These are phyloP conservation scores for Coemansia sp. DNA, from an alignment of 192 early-diverging fungal genomes.

Conservation along the genomic window DNA sequence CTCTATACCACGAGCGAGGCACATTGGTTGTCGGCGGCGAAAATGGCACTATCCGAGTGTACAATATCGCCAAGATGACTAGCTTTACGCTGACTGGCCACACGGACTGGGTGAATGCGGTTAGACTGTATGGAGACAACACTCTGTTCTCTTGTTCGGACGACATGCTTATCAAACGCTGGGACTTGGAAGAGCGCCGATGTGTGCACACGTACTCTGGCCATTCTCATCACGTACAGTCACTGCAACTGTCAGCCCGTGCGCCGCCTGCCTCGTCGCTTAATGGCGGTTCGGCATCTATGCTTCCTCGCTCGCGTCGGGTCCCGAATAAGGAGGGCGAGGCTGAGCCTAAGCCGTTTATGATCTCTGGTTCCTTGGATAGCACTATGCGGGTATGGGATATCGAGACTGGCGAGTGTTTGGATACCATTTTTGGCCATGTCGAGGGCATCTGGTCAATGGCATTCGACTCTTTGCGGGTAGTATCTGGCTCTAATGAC, in stretches of 20 bases:
- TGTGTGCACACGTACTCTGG: constrained; percentile 73
- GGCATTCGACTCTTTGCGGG: constrained; percentile 77
- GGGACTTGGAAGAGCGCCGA: constrained; percentile 78
- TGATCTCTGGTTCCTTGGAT: constrained; percentile 87
- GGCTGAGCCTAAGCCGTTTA: constrained; percentile 39
- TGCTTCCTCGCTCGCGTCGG: not conserved
- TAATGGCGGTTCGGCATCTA: not conserved
- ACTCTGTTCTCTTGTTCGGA: constrained; percentile 85
- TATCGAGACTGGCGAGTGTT: constrained; percentile 74
- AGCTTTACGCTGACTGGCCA: constrained; percentile 79
- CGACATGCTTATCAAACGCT: constrained; percentile 82
- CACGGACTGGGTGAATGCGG: constrained; percentile 90
- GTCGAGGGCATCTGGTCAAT: constrained; percentile 81
- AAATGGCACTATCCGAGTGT: constrained; percentile 86
- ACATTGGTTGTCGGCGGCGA: constrained; percentile 86
- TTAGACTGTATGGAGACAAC: constrained; percentile 73
- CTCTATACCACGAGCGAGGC: constrained; percentile 78
- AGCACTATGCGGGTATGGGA: constrained; percentile 94
- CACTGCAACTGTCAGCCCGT: constrained; percentile 49
- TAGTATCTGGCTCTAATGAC: constrained; percentile 72
- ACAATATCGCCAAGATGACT: constrained; percentile 69
- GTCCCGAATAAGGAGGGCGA: constrained; percentile 1
- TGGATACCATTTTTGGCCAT: constrained; percentile 81
- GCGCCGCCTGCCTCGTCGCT: constrained; percentile 20
- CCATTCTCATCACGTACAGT: constrained; percentile 79